Evolutionary conservation across 2,329 filamentous ascomycete species (phyloP).

Genomic region (Amesomyces nigricolor): DNA sequence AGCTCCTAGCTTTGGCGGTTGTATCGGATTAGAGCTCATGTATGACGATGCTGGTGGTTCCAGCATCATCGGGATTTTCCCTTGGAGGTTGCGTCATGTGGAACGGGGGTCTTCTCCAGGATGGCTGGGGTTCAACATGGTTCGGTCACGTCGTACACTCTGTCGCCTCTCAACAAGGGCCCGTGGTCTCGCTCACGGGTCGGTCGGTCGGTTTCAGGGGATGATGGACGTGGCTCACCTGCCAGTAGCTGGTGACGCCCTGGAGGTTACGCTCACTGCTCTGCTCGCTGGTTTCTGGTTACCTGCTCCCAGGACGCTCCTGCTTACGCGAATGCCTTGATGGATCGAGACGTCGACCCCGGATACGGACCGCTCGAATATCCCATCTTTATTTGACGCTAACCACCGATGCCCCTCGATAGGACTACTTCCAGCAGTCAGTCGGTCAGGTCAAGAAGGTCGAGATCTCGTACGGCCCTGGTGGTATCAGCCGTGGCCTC

Average conservation of each 20-base stretch:
- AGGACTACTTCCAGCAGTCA: conserved; percentile 93
- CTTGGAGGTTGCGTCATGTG: neutral
- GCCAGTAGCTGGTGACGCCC: conserved; percentile 24
- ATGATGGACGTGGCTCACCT: conserved; percentile 20
- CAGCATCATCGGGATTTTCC: neutral
- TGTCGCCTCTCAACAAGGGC: conserved; percentile 13
- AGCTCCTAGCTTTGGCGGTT: conserved; percentile 5
- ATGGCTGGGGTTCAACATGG: conserved; percentile 8
- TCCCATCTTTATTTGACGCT: conserved; percentile 49
- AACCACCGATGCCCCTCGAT: conserved; percentile 60
- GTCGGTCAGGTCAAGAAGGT: conserved; percentile 88
- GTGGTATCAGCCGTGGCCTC: conserved; percentile 84
- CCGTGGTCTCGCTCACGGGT: conserved; percentile 8
- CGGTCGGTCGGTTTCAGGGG: conserved; percentile 19
- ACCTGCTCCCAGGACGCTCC: conserved; percentile 8
- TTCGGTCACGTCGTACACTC: conserved; percentile 12
- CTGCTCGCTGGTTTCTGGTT: conserved; percentile 31
- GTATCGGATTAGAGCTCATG: conserved; percentile 4
- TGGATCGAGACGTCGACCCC: conserved; percentile 20
- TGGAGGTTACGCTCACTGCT: conserved; percentile 32
- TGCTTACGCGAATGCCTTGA: conserved; percentile 14
- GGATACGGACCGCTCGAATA: conserved; percentile 27
- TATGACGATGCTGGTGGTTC: neutral
- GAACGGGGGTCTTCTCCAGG: neutral
- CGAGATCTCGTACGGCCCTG: conserved; percentile 86